Conservation (phyloP, 306 rosid genomes). For the Citrullus mucosospermus region DNA sequence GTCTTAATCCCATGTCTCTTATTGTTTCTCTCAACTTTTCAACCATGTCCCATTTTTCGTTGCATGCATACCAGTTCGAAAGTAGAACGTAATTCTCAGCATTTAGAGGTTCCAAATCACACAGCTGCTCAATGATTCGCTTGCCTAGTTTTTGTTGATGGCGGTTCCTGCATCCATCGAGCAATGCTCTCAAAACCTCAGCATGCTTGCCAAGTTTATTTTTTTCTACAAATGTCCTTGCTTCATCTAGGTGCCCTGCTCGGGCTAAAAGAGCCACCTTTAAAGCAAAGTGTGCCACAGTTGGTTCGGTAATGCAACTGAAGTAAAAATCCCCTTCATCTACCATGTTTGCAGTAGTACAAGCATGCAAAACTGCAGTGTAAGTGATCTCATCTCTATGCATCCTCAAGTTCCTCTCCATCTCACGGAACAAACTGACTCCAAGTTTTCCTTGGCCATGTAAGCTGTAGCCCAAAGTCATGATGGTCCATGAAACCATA, state of each 20-base stretch:
- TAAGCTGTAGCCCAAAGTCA: conserved; percentile 50
- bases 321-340: conserved; percentile 44
- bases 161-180: conserved; percentile 58
- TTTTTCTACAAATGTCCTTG: conserved; percentile 23
- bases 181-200: conserved; percentile 35
- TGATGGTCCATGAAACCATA: conserved; percentile 45
- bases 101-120: conserved; percentile 52
- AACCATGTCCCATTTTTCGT: conserved; percentile 32
- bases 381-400: conserved; percentile 30
- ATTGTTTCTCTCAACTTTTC: conserved; percentile 22
- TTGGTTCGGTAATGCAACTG: conserved; percentile 31
- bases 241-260: conserved; percentile 33
- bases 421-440: conserved; percentile 29
- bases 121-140: conserved; percentile 40
- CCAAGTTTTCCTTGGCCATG: conserved; percentile 50
- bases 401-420: conserved; percentile 23
- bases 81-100: conserved; percentile 48
- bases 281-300: conserved; percentile 18
- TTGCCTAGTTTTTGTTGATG: conserved; percentile 23
- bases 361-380: conserved; percentile 53
- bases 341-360: conserved; percentile 36
- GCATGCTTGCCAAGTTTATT: conserved; percentile 24
- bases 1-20: conserved; percentile 49
- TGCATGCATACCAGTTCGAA: conserved; percentile 45
- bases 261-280: conserved; percentile 49